phyloP scores from a whole-genome alignment of 176 grass and related monocot species.

The Miscanthus lutarioriparius region DNA sequence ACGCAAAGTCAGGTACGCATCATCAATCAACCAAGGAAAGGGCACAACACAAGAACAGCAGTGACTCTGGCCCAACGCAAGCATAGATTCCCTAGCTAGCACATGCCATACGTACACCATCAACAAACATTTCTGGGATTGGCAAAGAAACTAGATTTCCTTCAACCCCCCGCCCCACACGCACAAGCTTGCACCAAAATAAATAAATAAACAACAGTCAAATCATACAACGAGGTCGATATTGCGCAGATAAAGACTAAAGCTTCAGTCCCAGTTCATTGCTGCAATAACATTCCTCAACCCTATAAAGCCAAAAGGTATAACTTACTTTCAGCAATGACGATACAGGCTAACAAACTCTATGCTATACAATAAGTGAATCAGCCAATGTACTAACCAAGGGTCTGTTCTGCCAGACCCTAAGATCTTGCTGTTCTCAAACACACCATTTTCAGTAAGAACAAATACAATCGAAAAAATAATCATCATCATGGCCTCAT shows the following conservation, averaged over 20 bases:
- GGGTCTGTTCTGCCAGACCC: neutral
- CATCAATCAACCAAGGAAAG: constrained; percentile 52
- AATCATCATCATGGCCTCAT: neutral
- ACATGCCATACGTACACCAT: constrained; percentile 18
- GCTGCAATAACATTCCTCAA: neutral
- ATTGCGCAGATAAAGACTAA: neutral
- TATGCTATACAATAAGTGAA: constrained; percentile 22
- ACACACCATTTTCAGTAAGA: neutral
- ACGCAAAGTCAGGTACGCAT: constrained; percentile 58
- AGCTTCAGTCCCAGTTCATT: neutral
- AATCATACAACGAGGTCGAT: neutral
- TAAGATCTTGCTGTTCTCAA: neutral
- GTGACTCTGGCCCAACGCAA: constrained; percentile 21
- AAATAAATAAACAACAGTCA: neutral
- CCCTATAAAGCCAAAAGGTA: neutral
- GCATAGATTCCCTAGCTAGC: constrained; percentile 26
- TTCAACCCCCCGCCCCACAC: neutral
- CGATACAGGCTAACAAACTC: constrained; percentile 19
- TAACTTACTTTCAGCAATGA: neutral
- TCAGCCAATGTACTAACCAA: neutral
- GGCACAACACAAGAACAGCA: constrained; percentile 27
- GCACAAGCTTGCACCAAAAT: too few species aligned
- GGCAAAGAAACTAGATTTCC: neutral
- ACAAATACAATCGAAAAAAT: neutral
- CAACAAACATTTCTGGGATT: constrained; percentile 13